A percentile compares a stretch with the other conserved stretches of the same genome.
These are phyloP conservation scores for Cylindrotheca fusiformis DNA, from an alignment of 108 stramenopile genomes.

Conservation along the genomic window DNA sequence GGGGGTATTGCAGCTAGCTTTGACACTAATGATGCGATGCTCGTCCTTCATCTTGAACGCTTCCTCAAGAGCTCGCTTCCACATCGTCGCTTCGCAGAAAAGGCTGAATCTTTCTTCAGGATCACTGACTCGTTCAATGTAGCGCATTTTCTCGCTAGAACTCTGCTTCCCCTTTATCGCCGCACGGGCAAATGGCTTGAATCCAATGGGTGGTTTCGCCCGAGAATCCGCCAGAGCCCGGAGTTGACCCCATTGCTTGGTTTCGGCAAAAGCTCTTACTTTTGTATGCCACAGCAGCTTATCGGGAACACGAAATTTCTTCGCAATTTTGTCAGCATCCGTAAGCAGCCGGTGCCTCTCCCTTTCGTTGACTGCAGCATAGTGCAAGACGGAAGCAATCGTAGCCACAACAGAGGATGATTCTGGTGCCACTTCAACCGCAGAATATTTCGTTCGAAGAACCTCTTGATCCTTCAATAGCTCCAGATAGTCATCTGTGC, in stretches of 20 bases:
- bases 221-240: slow-evolving; percentile 68
- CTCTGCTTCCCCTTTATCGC: slow-evolving; percentile 62
- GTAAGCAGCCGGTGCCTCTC: slow-evolving; percentile 63
- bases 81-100: slow-evolving; percentile 63
- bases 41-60: slow-evolving; percentile 62
- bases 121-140: slow-evolving; percentile 61
- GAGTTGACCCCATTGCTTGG: slow-evolving; percentile 73
- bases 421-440: slow-evolving; percentile 61
- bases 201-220: slow-evolving; percentile 79
- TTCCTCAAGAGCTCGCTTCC: slow-evolving; percentile 78
- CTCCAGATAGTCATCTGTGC: slow-evolving; percentile 75
- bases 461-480: slow-evolving; percentile 75
- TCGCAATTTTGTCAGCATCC: slow-evolving; percentile 80
- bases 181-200: slow-evolving; percentile 81
- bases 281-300: slow-evolving; percentile 81
- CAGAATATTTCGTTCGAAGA: slow-evolving; percentile 52
- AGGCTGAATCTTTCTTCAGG: slow-evolving; percentile 75
- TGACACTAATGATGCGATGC: slow-evolving; percentile 63
- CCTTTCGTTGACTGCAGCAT: slow-evolving; percentile 60
- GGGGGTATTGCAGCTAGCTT: slow-evolving; percentile 56
- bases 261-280: slow-evolving; percentile 73
- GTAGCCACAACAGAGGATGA: slow-evolving; percentile 68
- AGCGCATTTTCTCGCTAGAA: slow-evolving; percentile 57
- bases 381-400: slow-evolving; percentile 58
- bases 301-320: slow-evolving; percentile 86